Evolutionary conservation across 78 protist species (phyloP).

Genomic region (Speleostelium caveatum): DNA sequence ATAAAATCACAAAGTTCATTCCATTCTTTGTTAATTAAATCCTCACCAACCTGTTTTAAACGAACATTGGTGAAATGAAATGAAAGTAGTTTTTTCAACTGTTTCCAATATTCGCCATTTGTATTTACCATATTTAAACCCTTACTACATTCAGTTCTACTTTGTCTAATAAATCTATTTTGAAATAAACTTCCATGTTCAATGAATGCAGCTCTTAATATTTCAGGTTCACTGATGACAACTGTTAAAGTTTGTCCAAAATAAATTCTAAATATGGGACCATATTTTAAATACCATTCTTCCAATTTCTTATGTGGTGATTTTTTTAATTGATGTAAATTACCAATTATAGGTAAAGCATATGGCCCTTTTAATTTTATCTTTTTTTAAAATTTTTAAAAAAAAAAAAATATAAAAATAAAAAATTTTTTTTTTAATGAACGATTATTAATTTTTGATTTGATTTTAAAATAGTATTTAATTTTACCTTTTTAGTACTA

Average conservation of each 20-base stretch:
- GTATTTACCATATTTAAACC: slow-evolving; percentile 3
- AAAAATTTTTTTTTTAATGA: too few relatives aligned
- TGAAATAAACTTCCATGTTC: not conserved
- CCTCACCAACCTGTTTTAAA: slow-evolving; percentile 1
- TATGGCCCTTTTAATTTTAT: too few relatives aligned
- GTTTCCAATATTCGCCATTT: slow-evolving; percentile 31
- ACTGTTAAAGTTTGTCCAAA: slow-evolving; percentile 38
- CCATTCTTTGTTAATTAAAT: not conserved
- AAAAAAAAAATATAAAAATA: too few relatives aligned
- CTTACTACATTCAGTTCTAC: not conserved
- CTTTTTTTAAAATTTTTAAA: too few relatives aligned
- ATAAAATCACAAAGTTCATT: not conserved
- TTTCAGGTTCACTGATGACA: slow-evolving; percentile 20
- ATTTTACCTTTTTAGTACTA: too few relatives aligned
- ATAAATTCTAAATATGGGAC: slow-evolving; percentile 14
- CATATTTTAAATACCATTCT: slow-evolving; percentile 38
- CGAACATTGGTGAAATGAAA: not conserved
- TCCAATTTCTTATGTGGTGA: not conserved
- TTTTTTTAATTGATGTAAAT: not conserved
- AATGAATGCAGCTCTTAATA: slow-evolving; percentile 26
- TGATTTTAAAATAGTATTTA: too few relatives aligned
- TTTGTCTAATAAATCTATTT: slow-evolving; percentile 1
- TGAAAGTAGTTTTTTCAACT: not conserved
- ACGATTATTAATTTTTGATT: too few relatives aligned
- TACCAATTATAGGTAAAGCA: slow-evolving; percentile 3